phyloP scores from a whole-genome alignment of 148 eudicot species.

The Fagopyrum homotropicum region DNA sequence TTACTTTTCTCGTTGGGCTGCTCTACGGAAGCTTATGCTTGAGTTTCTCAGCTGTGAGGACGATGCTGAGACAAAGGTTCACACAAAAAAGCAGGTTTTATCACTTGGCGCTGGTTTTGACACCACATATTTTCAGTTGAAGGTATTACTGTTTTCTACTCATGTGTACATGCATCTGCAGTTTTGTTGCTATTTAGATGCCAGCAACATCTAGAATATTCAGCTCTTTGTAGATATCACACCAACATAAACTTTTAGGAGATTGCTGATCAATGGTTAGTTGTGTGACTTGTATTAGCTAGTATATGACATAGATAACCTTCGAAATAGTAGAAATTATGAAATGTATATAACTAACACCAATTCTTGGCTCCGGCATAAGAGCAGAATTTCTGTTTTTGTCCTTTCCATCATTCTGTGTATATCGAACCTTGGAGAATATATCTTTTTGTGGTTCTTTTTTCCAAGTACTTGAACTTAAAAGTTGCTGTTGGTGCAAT shows the following conservation, averaged over 20 bases:
- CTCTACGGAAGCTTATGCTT: conserved; percentile 68
- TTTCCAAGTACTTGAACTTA: background rate
- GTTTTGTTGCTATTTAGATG: background rate
- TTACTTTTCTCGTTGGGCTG: conserved; percentile 93
- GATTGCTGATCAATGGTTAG: background rate
- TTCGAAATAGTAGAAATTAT: background rate
- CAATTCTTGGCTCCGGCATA: background rate
- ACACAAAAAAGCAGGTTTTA: conserved; percentile 71
- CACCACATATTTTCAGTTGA: conserved; percentile 91
- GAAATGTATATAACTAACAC: background rate
- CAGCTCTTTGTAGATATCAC: background rate
- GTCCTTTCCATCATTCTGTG: background rate
- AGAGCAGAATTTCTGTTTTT: background rate
- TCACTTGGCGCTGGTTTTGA: conserved; percentile 98
- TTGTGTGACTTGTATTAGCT: background rate
- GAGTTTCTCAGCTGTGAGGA: conserved; percentile 65
- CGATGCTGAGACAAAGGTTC: conserved; percentile 23
- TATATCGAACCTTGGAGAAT: background rate
- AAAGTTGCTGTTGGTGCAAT: background rate
- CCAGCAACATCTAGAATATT: background rate
- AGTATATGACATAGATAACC: background rate
- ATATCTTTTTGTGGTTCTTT: background rate
- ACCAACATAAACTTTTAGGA: background rate
- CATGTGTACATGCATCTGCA: background rate
- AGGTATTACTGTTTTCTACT: conserved; percentile 36